Percentiles rank a stretch among this genome's conserved stretches.
Evolutionary conservation across 2,329 filamentous ascomycete genomes (phyloP).

Genomic region (Colletotrichum lini): DNA sequence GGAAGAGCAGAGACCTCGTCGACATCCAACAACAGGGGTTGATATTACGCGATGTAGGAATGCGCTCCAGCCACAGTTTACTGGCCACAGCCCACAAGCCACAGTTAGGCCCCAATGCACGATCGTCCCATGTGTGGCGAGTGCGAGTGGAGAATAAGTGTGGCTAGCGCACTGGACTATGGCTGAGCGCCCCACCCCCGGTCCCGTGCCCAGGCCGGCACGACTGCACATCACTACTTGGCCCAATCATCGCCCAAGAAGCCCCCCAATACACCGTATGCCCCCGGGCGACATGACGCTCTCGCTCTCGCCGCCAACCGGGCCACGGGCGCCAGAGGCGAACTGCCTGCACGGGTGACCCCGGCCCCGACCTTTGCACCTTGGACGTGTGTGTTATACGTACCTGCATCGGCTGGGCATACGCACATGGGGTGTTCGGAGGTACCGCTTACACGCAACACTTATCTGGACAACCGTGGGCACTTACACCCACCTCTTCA

Average conservation of each 20-base stretch:
- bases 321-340: constrained; percentile 5
- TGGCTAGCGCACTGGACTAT: constrained; percentile 17
- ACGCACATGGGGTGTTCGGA: background rate
- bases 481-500: constrained; percentile 4
- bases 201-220: constrained; percentile 3
- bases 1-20: background rate
- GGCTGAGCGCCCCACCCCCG: constrained; percentile 6
- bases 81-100: too few relatives aligned
- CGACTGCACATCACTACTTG: constrained; percentile 14
- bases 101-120: too few relatives aligned
- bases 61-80: background rate
- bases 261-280: background rate
- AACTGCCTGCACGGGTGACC: constrained; percentile 5
- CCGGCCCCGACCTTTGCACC: too few relatives aligned
- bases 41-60: background rate
- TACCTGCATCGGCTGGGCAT: constrained; percentile 2
- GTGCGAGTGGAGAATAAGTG: background rate
- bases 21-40: background rate
- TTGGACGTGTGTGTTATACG: too few relatives aligned
- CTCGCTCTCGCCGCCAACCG: constrained; percentile 8
- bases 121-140: constrained; percentile 26
- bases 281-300: constrained; percentile 2
- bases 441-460: too few relatives aligned
- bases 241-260: constrained; percentile 10
- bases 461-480: too few relatives aligned